These are phyloP conservation scores for Athelia sp. DNA, from an alignment of 1,284 basidiomycete genomes.

Conservation along the genomic window DNA sequence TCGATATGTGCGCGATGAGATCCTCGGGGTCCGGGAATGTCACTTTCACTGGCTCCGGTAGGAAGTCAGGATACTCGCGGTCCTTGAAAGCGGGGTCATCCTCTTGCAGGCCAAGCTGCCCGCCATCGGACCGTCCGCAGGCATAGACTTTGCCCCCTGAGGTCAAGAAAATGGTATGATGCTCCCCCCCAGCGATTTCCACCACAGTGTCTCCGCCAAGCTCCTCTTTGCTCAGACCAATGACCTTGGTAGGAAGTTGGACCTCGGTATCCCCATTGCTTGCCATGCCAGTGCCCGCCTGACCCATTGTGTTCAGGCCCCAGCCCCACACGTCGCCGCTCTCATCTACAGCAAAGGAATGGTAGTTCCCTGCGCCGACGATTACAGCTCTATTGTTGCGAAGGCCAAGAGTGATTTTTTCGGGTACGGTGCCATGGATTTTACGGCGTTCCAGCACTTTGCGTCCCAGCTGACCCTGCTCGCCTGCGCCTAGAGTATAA, in stretches of 20 bases:
- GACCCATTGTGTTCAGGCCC: constrained; percentile 78
- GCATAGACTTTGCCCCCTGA: constrained; percentile 80
- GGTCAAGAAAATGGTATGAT: constrained; percentile 87
- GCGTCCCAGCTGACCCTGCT: constrained; percentile 84
- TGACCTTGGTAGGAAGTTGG: constrained; percentile 65
- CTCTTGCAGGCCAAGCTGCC: constrained; percentile 71
- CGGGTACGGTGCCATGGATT: constrained; percentile 79
- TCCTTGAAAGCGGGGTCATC: constrained; percentile 55
- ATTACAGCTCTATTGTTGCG: constrained; percentile 66
- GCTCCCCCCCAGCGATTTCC: constrained; percentile 73
- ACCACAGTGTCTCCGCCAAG: constrained; percentile 69
- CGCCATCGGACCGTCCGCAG: constrained; percentile 74
- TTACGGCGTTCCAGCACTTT: constrained; percentile 81
- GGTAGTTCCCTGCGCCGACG: constrained; percentile 79
- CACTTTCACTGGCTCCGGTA: constrained; percentile 62
- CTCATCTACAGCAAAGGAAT: constrained; percentile 87
- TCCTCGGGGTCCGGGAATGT: constrained; percentile 68
- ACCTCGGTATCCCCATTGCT: constrained; percentile 52
- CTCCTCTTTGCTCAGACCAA: constrained; percentile 58
- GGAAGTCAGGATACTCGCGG: constrained; percentile 44
- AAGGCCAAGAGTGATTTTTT: constrained; percentile 71
- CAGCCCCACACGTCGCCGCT: constrained; percentile 84
- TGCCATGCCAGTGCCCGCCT: constrained; percentile 38
- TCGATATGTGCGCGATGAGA: constrained; percentile 70
- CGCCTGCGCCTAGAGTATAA: constrained; percentile 84